Base-by-base conservation (phyloP, 1,284 basidiomycete species). In the Volvariella volvacea region DNA sequence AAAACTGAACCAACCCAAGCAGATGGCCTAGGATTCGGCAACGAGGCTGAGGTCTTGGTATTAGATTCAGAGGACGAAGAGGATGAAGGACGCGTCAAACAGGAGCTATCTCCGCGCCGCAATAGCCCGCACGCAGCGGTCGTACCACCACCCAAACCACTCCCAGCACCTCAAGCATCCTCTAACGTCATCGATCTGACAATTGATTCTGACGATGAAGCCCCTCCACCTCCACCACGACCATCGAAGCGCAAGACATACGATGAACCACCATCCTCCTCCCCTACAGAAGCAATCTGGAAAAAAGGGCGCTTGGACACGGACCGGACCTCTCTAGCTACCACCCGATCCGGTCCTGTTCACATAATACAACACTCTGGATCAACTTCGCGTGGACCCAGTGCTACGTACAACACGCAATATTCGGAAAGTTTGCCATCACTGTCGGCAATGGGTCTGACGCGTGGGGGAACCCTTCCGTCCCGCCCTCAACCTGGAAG, bases 21-120 rank as follows among this genome's bases (percentile, higher is more conserved):
- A 17, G 55, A 46, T n/a, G 64, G 65, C 42, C 66, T 70, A 47
- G 66, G 60, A 37, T 73, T 75, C 48, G 63, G 60, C 3, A 67
- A 65, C 41, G 66, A 75, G 43, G 70, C 76, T 12, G 83, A 86
- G 55, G 79, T 91, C n/a, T 66, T 89, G 45, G 69, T 85, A 16
- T 58, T 88, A 42, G 87, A 89, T 54, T 89, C 87, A 2, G 89
- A 87, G 44, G 88, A 86, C 43, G 82, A 84, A 33, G 83, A 90
- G 55, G 83, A 86, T 43, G 78, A 83, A 53, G 77, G 78, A 3
- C 71, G 76, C 43, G 84, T 88, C 21, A 87, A 86, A 57, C 70
- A 79, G 50, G 83, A 87, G 55, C 59, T 87, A 31, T 85, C 83
- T 3, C 74, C 78, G 14, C 79, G 80, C 2, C 69, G 72, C 47